phyloP scores from a whole-genome alignment of 2,329 filamentous ascomycete genomes.

The Diplocarpon rosae region DNA sequence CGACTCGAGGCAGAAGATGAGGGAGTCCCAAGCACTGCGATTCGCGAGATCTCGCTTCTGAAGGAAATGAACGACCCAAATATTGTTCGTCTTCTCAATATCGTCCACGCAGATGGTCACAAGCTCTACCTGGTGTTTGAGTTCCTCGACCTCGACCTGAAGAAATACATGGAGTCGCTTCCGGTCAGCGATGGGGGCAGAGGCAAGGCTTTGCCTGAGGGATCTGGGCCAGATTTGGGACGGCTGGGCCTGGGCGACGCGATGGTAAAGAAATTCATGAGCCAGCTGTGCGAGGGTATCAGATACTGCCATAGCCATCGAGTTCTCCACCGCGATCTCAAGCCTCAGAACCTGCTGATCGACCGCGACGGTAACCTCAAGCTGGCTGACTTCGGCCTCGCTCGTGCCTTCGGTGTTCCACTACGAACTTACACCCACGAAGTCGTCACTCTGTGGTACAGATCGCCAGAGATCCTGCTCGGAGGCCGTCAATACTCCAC shows the following conservation, averaged over 20 bases:
- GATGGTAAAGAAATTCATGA: constrained; percentile 91
- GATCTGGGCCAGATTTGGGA: constrained; percentile 51
- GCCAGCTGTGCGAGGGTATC: constrained; percentile 73
- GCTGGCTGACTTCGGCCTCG: constrained; percentile 81
- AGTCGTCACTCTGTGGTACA: constrained; percentile 91
- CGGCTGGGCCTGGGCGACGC: constrained; percentile 62
- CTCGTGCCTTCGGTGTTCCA: constrained; percentile 82
- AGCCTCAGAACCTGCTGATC: constrained; percentile 85
- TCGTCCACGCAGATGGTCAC: constrained; percentile 87
- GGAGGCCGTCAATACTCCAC: constrained; percentile 89
- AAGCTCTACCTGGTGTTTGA: constrained; percentile 92
- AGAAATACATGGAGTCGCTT: constrained; percentile 92
- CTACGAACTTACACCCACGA: constrained; percentile 89
- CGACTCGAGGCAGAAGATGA: constrained; percentile 91
- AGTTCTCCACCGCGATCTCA: constrained; percentile 77
- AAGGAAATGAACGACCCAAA: constrained; percentile 92
- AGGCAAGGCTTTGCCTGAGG: constrained; percentile 75
- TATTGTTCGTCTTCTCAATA: constrained; percentile 80
- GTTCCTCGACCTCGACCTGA: constrained; percentile 82
- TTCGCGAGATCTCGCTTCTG: constrained; percentile 85
- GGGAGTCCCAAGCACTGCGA: constrained; percentile 83
- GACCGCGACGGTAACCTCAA: constrained; percentile 81
- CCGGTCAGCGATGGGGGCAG: constrained; percentile 75
- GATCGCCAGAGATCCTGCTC: constrained; percentile 79
- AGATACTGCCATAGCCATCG: constrained; percentile 84